These are phyloP conservation scores for Pleurostoma richardsiae DNA, from an alignment of 2,329 filamentous ascomycete species.

Conservation along the genomic window DNA sequence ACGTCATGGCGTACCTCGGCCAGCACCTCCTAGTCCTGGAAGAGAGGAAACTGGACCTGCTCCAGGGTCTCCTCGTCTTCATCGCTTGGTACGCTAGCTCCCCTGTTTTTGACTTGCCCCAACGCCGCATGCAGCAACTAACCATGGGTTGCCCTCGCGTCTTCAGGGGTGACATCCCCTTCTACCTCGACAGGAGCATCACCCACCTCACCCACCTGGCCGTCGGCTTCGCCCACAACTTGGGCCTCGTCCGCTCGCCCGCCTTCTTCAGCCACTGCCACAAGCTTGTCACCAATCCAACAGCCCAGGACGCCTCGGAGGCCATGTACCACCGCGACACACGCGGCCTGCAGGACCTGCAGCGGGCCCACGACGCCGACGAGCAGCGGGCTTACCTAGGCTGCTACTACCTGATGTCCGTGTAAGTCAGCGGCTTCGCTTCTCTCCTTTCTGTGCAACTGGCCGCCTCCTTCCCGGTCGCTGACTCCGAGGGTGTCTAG, in stretches of 20 bases:
- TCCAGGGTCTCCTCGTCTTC: conserved; percentile 40
- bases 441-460: too few relatives aligned
- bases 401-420: conserved; percentile 30
- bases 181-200: conserved; percentile 26
- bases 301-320: not conserved
- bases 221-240: conserved; percentile 33
- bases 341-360: not conserved
- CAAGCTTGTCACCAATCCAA: conserved; percentile 3
- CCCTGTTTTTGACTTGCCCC: not conserved
- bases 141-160: too few relatives aligned
- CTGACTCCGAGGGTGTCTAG: conserved; percentile 9
- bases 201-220: conserved; percentile 32
- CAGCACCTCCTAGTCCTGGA: conserved; percentile 34
- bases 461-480: too few relatives aligned
- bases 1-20: conserved; percentile 34
- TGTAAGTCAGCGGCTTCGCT: conserved; percentile 19
- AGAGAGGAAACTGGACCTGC: conserved; percentile 33
- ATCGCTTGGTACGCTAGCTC: conserved; percentile 34
- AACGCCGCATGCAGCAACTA: conserved; percentile 12
- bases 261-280: conserved; percentile 6
- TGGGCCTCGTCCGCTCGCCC: conserved; percentile 25
- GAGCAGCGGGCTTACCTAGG: conserved; percentile 32
- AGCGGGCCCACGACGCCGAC: conserved; percentile 23
- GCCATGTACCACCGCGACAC: conserved; percentile 1
- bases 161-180: conserved; percentile 22